Evolutionary conservation across 2,329 filamentous ascomycete species (phyloP), one percentile per base, ranked within the genome.

Genomic region (Ophiostoma quercus): DNA sequence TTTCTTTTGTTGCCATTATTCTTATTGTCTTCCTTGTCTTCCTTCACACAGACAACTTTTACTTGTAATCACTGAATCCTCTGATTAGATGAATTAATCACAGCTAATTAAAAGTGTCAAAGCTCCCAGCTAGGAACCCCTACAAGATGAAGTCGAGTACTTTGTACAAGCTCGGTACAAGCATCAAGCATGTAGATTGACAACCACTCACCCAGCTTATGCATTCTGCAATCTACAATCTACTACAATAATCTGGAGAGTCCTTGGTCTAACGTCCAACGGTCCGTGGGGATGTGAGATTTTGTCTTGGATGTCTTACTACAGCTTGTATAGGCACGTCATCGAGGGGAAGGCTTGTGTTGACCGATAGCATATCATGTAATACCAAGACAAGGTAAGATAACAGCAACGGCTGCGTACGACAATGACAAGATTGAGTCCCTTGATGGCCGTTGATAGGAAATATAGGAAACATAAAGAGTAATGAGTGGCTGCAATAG

Each of bases 81-180:
- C 2, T 5, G 34, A 47, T 19, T 47, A 47, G 14, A 47, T 47
- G 43, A 47, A 19, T 8, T n/a, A 47, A 47, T 47, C 19, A 43
- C 43, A 7, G 7, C 43, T 8, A 47, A 47, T n/a, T 25, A 25
- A 2, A 57, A 12, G 51, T 7, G 51, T 57, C 51, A 57, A 29
- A 57, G 51, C 51, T 57, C 51, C 47, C 16, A 29, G 22, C 51
- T 57, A 57, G 51, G 51, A 57, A 57, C n/a, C 22, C 51, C 51
- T 57, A 57, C 51, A 25, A 14, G 8, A 11, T 57, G 43, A 47
- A 6, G 11, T 41, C 19, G 19, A 47, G 43, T 47, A 43, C 41
- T 29, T 29, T 29, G 25, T 29, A 34, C 34, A 34, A 34, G 5
- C 34, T 34, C 8, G 34, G 43, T 47, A 47, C 43, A 47, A 47